A percentile compares a stretch with the other conserved stretches of the same genome.
phyloP scores from a whole-genome alignment of 306 rosid genomes.

The Fagus crenata region DNA sequence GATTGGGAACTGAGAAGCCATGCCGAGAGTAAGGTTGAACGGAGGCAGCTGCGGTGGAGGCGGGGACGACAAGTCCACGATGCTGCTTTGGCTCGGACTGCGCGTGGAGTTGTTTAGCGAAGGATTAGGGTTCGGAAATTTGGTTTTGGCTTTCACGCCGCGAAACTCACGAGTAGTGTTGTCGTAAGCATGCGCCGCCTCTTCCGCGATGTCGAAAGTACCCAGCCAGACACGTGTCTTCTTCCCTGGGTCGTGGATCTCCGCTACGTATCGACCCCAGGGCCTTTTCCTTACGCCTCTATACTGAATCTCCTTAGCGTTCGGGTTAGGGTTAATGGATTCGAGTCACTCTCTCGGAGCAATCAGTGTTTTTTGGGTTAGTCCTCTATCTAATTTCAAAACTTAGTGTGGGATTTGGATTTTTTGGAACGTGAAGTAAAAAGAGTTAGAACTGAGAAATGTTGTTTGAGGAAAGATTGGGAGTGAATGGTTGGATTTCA shows the following conservation, averaged over 20 bases:
- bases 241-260: slow-evolving; percentile 84
- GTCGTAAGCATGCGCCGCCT: slow-evolving; percentile 86
- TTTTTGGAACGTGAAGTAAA: neutral
- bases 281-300: slow-evolving; percentile 85
- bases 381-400: neutral
- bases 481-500: slow-evolving; percentile 14
- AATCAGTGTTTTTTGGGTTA: slow-evolving; percentile 18
- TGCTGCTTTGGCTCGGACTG: slow-evolving; percentile 69
- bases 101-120: slow-evolving; percentile 14
- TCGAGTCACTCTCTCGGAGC: slow-evolving; percentile 47
- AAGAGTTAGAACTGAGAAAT: slow-evolving; percentile 16
- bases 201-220: slow-evolving; percentile 76
- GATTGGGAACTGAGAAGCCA: slow-evolving; percentile 7
- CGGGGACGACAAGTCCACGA: slow-evolving; percentile 46
- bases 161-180: slow-evolving; percentile 73
- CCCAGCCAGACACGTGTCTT: slow-evolving; percentile 90
- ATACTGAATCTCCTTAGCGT: slow-evolving; percentile 60
- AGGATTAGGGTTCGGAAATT: slow-evolving; percentile 45
- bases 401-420: neutral
- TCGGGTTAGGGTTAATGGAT: neutral
- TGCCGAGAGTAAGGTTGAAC: slow-evolving; percentile 35
- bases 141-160: slow-evolving; percentile 73
- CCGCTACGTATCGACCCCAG: slow-evolving; percentile 92
- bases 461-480: slow-evolving; percentile 27
- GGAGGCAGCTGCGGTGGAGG: slow-evolving; percentile 43